Evolutionary conservation across 192 early-diverging fungal genomes (phyloP), one percentile per base, ranked within the genome.

Genomic region (Entophlyctis luteolus): DNA sequence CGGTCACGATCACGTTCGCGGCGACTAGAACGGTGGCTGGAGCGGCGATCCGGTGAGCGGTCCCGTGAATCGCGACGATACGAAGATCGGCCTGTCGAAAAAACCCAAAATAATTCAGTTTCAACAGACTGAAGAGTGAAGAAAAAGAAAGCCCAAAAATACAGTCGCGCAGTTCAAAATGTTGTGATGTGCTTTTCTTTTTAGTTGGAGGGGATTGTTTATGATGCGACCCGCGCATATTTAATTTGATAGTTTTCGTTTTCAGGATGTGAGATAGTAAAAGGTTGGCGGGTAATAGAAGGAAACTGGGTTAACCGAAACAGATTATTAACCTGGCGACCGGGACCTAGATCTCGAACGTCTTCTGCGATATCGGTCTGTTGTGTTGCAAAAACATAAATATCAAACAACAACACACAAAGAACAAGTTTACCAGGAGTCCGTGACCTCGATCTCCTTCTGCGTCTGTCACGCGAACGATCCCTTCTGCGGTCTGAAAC

Each of bases 1-100:
- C 68, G 53, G 23, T 77, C 81, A 25, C 73, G 68, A 25, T 82
- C 77, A 31, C 72, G 68, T 22, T 81, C 80, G 2, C 54, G 49
- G 10, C 38, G 6, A 10, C 65, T 18, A 12, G 35, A 27, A 2
- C 60, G 3, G 54, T 54, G 31, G 23, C 34, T 48, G 33, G 32
- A 67, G 20, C 62, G 65, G 42, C 71, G 56, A 20, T 48, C 52
- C 10, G 62, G 55, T 2, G 42, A 62, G 29, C 56, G 56, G 27
- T 25, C 36, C 29, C 29, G 12, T 23, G 29, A 6, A n/a, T n/a
- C 23, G 33, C 22, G 37, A 29, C 8, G 42, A n/a, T 14, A 5
- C 32, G 14, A 36, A 4, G 55, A 57, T 10, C 8, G 35, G 18
- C 12, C 6, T 8, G 55, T 8, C 14, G 4, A 36, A 57, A 16